Evolutionary conservation across 108 stramenopile genomes (phyloP).

Genomic region (Pinguiococcus pyrenoidosus): DNA sequence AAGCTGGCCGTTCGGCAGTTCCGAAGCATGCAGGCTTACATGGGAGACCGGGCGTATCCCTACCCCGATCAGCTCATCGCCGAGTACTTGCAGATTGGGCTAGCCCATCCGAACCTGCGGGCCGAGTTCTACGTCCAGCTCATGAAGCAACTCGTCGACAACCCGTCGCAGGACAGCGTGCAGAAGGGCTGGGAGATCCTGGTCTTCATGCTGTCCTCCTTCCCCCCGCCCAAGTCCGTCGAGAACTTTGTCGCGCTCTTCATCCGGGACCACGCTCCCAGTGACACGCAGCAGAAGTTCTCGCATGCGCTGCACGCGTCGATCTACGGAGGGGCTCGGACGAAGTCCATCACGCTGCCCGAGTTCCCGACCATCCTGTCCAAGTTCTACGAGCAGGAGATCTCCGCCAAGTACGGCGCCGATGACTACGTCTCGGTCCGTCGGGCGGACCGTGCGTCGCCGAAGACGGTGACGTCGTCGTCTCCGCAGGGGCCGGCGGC

Average conservation of each 20-base stretch:
- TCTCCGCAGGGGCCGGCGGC: slow-evolving; percentile 8
- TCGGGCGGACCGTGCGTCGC: not conserved
- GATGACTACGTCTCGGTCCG: not conserved
- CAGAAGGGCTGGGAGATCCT: slow-evolving; percentile 38
- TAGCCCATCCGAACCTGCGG: not conserved
- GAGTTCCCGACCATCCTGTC: slow-evolving; percentile 19
- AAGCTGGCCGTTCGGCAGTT: slow-evolving; percentile 35
- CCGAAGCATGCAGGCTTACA: slow-evolving; percentile 36
- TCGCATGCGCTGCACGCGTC: slow-evolving; percentile 20
- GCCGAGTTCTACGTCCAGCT: slow-evolving; percentile 43
- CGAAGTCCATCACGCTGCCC: slow-evolving; percentile 5
- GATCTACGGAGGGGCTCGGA: slow-evolving; percentile 20
- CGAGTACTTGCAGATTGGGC: slow-evolving; percentile 15
- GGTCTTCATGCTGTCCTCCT: slow-evolving; percentile 10
- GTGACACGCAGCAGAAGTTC: slow-evolving; percentile 10
- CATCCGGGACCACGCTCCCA: slow-evolving; percentile 19
- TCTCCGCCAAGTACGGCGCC: slow-evolving; percentile 9
- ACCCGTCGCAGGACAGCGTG: slow-evolving; percentile 19
- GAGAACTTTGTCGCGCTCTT: slow-evolving; percentile 29
- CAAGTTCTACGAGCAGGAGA: slow-evolving; percentile 21
- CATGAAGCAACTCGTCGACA: slow-evolving; percentile 42
- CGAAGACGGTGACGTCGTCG: slow-evolving; percentile 1
- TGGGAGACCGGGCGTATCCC: slow-evolving; percentile 35
- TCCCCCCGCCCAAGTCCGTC: slow-evolving; percentile 31
- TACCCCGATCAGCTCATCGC: slow-evolving; percentile 26